Conservation (phyloP, 176 grass and related monocot genomes). For the Zoysia japonica region DNA sequence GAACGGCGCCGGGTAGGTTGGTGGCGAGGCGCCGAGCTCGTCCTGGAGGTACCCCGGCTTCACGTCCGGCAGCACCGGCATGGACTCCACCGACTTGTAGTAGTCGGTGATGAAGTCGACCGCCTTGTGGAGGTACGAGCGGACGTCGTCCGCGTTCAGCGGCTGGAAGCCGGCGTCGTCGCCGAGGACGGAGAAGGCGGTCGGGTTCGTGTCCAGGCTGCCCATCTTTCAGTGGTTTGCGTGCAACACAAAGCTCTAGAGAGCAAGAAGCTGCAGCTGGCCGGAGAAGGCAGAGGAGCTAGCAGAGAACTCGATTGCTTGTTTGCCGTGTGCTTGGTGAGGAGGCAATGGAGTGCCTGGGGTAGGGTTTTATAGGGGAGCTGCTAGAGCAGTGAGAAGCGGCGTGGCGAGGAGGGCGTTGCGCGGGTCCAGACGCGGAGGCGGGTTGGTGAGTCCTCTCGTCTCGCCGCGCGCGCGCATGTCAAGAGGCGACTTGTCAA, state of each 20-base stretch:
- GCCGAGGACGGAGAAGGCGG: conserved; percentile 16
- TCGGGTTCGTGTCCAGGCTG: conserved; percentile 31
- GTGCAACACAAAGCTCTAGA: not conserved
- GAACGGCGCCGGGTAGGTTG: conserved; percentile 10
- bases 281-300: no score
- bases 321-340: not conserved
- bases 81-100: conserved; percentile 44
- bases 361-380: conserved; percentile 9
- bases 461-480: no score
- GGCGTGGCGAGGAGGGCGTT: conserved; percentile 33
- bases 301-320: not conserved
- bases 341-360: not conserved
- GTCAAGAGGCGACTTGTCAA: not conserved
- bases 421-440: not conserved
- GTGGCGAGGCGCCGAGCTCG: not conserved
- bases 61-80: conserved; percentile 27
- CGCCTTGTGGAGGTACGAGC: conserved; percentile 31
- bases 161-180: conserved; percentile 30
- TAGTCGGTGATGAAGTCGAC: conserved; percentile 51
- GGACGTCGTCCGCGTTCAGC: conserved; percentile 39
- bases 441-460: not conserved
- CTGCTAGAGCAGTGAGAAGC: not conserved
- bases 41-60: conserved; percentile 13
- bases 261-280: not conserved
- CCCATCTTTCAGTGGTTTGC: conserved; percentile 16